These are phyloP conservation scores for Coemansia sp. DNA, from an alignment of 192 early-diverging fungal species.

Conservation along the genomic window DNA sequence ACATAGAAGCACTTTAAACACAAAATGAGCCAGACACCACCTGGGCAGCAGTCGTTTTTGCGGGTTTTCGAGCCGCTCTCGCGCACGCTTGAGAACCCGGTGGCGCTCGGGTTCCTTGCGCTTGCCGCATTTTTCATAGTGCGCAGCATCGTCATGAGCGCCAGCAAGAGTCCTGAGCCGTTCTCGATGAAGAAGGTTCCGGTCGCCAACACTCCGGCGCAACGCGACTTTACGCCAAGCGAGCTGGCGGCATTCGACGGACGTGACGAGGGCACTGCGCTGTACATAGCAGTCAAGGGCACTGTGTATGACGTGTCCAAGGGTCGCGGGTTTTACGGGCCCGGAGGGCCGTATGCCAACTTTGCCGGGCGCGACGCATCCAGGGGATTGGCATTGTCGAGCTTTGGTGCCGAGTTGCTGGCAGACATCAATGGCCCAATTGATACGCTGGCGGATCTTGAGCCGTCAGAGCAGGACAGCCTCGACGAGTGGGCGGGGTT, in stretches of 20 bases:
- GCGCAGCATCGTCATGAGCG: slow-evolving; percentile 20
- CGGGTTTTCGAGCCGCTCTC: slow-evolving; percentile 17
- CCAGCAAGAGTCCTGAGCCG: slow-evolving; percentile 8
- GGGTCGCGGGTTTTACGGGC: slow-evolving; percentile 86
- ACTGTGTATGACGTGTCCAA: slow-evolving; percentile 86
- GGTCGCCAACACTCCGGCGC: slow-evolving; percentile 16
- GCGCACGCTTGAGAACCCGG: slow-evolving; percentile 15
- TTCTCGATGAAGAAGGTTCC: slow-evolving; percentile 38
- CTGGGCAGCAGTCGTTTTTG: slow-evolving; percentile 2
- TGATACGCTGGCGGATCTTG: slow-evolving; percentile 78
- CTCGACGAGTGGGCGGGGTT: slow-evolving; percentile 77
- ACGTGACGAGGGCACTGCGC: slow-evolving; percentile 50
- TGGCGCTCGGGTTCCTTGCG: slow-evolving; percentile 17
- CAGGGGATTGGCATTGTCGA: slow-evolving; percentile 83
- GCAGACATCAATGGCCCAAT: slow-evolving; percentile 66
- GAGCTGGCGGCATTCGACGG: slow-evolving; percentile 77
- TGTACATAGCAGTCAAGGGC: slow-evolving; percentile 82
- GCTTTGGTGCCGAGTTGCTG: slow-evolving; percentile 77
- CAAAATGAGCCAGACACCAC: slow-evolving; percentile 1
- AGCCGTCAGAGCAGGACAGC: slow-evolving; percentile 66
- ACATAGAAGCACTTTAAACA: neutral
- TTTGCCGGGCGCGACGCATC: slow-evolving; percentile 97
- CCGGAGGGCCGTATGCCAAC: slow-evolving; percentile 88
- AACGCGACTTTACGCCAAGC: slow-evolving; percentile 71
- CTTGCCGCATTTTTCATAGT: slow-evolving; percentile 28